Base-by-base conservation (phyloP, 2,329 filamentous ascomycete species). In the Alternaria ventricosa region DNA sequence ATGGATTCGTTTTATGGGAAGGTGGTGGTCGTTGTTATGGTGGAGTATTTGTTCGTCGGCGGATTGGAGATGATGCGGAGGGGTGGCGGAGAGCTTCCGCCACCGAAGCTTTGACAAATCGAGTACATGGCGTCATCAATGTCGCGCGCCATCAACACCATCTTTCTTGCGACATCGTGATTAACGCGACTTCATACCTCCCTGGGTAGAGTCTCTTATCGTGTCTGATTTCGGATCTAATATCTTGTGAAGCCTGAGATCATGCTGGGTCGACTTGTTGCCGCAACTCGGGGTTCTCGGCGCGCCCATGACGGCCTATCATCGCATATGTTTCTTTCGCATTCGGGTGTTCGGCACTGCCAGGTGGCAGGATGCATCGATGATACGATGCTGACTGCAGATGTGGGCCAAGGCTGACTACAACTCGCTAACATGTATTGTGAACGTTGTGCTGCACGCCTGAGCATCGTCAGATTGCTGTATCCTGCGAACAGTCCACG, bases 71-170 rank as follows among this genome's bases (percentile, higher is more conserved):
- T 64, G 36, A 57, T 71, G 71, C 67, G 70, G 67, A 72, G 63
- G 65, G 68, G 71, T 66, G 66, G 69, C 69, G 68, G 64, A 67
- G 61, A 72, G 71, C 68, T 74, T 57, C 66, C 70, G 72, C 71
- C 71, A 70, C 69, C 56, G 45, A 50, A 71, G 68, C 68, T 69
- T 64, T 47, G 68, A 67, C 64, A 36, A 43, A 53, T 50, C 67
- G 64, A 23, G 22, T 23, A n/a, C 7, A 73, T 75, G 71, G 68
- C 76, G 75, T 77, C 76, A 78, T 63, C 57, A 65, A 36, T 54
- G n/a, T 51, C 22, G 57, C 28, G 45, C 57, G 11, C 41, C 27
- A 64, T 61, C 57, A 57, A 53, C 23, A 53, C 23, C 18, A 36
- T 50, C 22, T 9, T 13, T 8, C 33, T 33, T 55, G 6, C 25